phyloP scores from a whole-genome alignment of 1,284 basidiomycete species.

The Inonotus obliquus region DNA sequence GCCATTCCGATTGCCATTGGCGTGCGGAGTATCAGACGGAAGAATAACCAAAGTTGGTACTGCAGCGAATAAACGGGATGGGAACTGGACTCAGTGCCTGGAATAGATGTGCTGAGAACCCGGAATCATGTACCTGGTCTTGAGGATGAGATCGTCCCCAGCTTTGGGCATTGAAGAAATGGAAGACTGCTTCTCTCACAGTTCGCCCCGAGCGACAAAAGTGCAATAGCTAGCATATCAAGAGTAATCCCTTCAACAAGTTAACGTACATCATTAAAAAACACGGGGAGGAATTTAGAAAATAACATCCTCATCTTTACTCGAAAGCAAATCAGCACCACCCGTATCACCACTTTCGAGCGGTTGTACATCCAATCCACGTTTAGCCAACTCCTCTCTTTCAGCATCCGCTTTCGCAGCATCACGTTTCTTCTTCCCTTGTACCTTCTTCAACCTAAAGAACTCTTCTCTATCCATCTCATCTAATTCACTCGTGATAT shows the following conservation, averaged over 20 bases:
- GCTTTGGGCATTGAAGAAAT: too few species aligned
- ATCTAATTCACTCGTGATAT: conserved; percentile 92
- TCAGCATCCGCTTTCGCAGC: conserved; percentile 46
- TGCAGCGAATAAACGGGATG: too few species aligned
- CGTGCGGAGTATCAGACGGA: too few species aligned
- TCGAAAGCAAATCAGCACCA: conserved; percentile 62
- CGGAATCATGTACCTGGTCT: too few species aligned
- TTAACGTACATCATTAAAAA: background rate
- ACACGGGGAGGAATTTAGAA: conserved; percentile 49
- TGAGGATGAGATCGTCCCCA: too few species aligned
- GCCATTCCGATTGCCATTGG: too few species aligned
- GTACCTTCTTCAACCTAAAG: conserved; percentile 94
- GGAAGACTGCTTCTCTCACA: too few species aligned
- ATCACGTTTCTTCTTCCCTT: conserved; percentile 94
- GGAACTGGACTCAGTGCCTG: too few species aligned
- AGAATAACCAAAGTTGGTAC: too few species aligned
- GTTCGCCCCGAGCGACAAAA: too few species aligned
- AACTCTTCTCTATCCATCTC: conserved; percentile 99
- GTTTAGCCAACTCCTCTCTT: conserved; percentile 24
- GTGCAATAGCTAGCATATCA: too few species aligned
- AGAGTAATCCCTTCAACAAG: background rate
- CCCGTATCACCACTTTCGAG: conserved; percentile 31
- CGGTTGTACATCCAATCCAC: conserved; percentile 15
- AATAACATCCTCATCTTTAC: conserved; percentile 89
- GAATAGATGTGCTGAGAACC: too few species aligned